A percentile compares a stretch with the other conserved stretches of the same genome.
These are phyloP conservation scores for Pancytospora epiphaga DNA, from an alignment of 371 early-diverging fungal genomes.

Conservation along the genomic window DNA sequence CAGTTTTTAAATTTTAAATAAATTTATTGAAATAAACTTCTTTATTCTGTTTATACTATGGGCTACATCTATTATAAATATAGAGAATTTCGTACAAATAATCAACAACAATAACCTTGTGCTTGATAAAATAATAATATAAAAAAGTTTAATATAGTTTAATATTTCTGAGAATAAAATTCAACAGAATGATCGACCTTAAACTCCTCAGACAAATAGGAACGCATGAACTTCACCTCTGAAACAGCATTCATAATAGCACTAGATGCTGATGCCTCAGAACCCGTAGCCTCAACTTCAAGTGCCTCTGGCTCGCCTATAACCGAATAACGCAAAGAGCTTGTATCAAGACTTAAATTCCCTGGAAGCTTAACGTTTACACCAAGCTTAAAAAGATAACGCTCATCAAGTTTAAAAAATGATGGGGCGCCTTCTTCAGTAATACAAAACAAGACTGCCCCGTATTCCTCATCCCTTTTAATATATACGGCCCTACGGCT, in stretches of 20 bases:
- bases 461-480: conserved; percentile 37
- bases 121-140: background rate
- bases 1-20: too few species aligned
- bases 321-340: conserved; percentile 10
- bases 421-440: conserved; percentile 38
- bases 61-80: too few species aligned
- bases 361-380: conserved; percentile 19
- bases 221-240: conserved; percentile 35
- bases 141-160: conserved; percentile 16
- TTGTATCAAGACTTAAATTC: conserved; percentile 13
- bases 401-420: conserved; percentile 57
- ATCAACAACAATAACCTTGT: too few species aligned
- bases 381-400: conserved; percentile 47
- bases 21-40: too few species aligned
- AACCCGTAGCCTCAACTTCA: conserved; percentile 28
- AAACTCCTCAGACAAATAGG: conserved; percentile 46
- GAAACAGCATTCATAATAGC: conserved; percentile 30
- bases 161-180: conserved; percentile 50
- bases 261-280: conserved; percentile 26
- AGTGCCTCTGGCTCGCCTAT: conserved; percentile 26
- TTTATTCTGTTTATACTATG: too few species aligned
- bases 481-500: conserved; percentile 46
- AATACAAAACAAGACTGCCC: conserved; percentile 47
- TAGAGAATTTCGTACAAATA: too few species aligned
- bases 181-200: conserved; percentile 39